These are phyloP conservation scores for Phytophthora hybrid DNA, from an alignment of 352 stramenopile species.

Conservation along the genomic window DNA sequence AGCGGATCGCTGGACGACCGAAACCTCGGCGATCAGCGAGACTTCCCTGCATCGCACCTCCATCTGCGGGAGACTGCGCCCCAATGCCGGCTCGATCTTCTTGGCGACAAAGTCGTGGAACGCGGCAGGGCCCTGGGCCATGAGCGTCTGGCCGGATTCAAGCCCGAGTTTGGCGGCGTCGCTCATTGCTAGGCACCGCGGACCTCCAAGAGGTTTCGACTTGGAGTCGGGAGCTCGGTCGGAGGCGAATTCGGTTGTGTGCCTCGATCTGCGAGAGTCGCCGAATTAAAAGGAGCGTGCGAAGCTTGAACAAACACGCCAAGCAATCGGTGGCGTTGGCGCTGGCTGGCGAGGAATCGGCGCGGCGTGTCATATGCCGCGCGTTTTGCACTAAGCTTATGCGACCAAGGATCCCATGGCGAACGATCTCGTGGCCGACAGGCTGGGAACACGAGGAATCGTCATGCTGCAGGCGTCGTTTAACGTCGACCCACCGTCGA, in stretches of 20 bases:
- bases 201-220: not conserved
- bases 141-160: slow-evolving; percentile 18
- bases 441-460: not conserved
- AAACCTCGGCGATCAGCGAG: slow-evolving; percentile 35
- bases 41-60: slow-evolving; percentile 48
- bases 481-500: not conserved
- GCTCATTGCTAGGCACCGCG: not conserved
- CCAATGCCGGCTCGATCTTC: slow-evolving; percentile 32
- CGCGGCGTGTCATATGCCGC: slow-evolving; percentile 22
- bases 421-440: slow-evolving; percentile 23
- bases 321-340: not conserved
- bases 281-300: slow-evolving; percentile 22
- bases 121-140: slow-evolving; percentile 29
- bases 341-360: slow-evolving; percentile 15
- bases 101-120: slow-evolving; percentile 36
- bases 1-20: slow-evolving; percentile 14
- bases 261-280: not conserved
- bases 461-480: not conserved
- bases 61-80: slow-evolving; percentile 35
- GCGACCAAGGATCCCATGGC: slow-evolving; percentile 14
- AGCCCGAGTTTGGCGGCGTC: slow-evolving; percentile 7
- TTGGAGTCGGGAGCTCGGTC: not conserved
- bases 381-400: slow-evolving; percentile 8
- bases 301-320: slow-evolving; percentile 19
- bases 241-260: slow-evolving; percentile 19